Percentiles rank a stretch among this genome's conserved stretches.
Conservation (phyloP, 2,329 filamentous ascomycete species). For the Coniochaeta sp. region DNA sequence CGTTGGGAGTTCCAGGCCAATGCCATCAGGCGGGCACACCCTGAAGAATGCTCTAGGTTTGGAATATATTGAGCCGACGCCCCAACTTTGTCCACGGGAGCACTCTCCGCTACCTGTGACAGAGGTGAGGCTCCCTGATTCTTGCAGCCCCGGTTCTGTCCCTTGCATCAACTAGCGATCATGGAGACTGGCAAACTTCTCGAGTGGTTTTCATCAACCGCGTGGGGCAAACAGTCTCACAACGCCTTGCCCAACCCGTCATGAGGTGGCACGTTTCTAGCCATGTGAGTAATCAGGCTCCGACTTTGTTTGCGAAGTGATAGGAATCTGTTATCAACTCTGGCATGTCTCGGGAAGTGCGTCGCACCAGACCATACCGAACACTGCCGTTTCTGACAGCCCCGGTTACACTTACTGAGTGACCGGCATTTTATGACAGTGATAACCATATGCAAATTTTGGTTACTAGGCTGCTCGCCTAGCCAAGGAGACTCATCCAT, state of each 20-base stretch:
- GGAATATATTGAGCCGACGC: not conserved
- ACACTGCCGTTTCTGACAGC: not conserved
- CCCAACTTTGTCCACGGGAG: not conserved
- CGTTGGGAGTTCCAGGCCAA: too few relatives aligned
- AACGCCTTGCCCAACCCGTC: not conserved
- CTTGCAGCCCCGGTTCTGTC: not conserved
- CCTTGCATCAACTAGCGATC: not conserved
- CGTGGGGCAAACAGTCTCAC: not conserved
- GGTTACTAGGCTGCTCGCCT: not conserved
- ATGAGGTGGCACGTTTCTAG: not conserved
- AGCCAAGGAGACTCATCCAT: not conserved
- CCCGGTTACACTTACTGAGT: not conserved
- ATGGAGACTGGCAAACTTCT: not conserved
- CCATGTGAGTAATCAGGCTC: not conserved
- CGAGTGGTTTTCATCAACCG: not conserved
- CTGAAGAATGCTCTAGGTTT: not conserved
- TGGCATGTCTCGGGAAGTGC: not conserved
- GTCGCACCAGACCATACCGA: not conserved
- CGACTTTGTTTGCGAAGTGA: not conserved
- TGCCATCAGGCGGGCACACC: not conserved
- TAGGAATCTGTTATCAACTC: not conserved
- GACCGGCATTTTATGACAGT: not conserved
- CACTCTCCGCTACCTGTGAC: not conserved
- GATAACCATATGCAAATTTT: not conserved
- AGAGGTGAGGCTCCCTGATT: not conserved